A percentile compares a stretch with the other conserved stretches of the same genome.
Evolutionary conservation across 768 basidiomycete genomes (phyloP).

Genomic region (Hygrophorus pudorinus): DNA sequence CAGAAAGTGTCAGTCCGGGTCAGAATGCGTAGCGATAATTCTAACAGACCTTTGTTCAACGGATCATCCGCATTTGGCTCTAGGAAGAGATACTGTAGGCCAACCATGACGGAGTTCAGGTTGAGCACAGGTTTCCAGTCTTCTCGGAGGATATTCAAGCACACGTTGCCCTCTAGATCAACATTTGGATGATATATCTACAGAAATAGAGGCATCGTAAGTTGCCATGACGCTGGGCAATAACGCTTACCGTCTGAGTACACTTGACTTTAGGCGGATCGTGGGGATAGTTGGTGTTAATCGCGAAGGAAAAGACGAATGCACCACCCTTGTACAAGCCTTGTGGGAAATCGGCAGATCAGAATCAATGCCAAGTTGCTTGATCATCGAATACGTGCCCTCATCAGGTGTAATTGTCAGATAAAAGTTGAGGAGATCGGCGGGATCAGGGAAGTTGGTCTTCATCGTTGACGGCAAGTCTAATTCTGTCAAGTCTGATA

Average conservation of each 20-base stretch:
- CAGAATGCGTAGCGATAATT: background rate
- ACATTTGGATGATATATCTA: slow-evolving; percentile 99
- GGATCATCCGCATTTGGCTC: slow-evolving; percentile 99
- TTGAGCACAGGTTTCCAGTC: slow-evolving; percentile 99
- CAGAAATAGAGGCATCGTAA: background rate
- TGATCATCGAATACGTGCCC: slow-evolving; percentile 38
- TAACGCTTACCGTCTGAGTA: slow-evolving; percentile 82
- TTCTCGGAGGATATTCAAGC: slow-evolving; percentile 95
- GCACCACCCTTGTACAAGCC: slow-evolving; percentile 98
- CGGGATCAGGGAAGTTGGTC: slow-evolving; percentile 86
- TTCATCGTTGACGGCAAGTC: slow-evolving; percentile 95
- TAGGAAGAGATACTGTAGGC: slow-evolving; percentile 94
- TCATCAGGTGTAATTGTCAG: slow-evolving; percentile 96
- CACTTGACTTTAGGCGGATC: slow-evolving; percentile 99
- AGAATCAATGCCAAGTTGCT: background rate
- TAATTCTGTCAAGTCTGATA: slow-evolving; percentile 86
- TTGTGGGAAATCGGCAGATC: slow-evolving; percentile 19
- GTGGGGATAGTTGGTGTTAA: slow-evolving; percentile 98
- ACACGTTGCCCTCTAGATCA: slow-evolving; percentile 96
- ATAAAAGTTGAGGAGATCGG: slow-evolving; percentile 93
- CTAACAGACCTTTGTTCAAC: slow-evolving; percentile 81
- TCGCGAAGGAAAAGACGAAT: slow-evolving; percentile 89
- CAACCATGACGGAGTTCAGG: slow-evolving; percentile 96
- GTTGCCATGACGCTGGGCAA: no score
- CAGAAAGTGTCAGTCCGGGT: slow-evolving; percentile 6